Evolutionary conservation across 2,329 filamentous ascomycete species (phyloP).

Genomic region (Penicillium expansum): DNA sequence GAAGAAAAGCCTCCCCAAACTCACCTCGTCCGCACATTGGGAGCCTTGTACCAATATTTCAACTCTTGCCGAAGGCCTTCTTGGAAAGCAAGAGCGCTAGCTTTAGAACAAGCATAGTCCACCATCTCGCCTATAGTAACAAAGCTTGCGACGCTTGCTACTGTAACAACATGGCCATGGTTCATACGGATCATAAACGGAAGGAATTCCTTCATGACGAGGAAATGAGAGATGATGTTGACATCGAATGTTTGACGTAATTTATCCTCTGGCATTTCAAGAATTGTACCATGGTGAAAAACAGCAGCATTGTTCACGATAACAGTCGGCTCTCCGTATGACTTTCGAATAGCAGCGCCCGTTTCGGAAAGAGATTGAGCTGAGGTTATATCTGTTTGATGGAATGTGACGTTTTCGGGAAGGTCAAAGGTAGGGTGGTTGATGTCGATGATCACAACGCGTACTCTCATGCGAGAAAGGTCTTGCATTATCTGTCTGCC

Average conservation of each 20-base stretch:
- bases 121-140: slow-evolving; percentile 45
- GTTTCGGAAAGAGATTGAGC: slow-evolving; percentile 16
- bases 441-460: slow-evolving; percentile 15
- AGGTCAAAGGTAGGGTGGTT: slow-evolving; percentile 5
- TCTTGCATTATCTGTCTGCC: slow-evolving; percentile 22
- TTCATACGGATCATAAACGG: slow-evolving; percentile 47
- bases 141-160: slow-evolving; percentile 52
- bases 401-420: slow-evolving; percentile 18
- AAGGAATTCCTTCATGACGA: slow-evolving; percentile 47
- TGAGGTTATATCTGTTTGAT: slow-evolving; percentile 30
- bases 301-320: slow-evolving; percentile 50
- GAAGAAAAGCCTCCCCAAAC: not conserved
- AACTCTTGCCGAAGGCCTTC: slow-evolving; percentile 41
- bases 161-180: slow-evolving; percentile 54
- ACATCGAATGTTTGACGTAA: slow-evolving; percentile 49
- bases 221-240: slow-evolving; percentile 50
- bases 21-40: slow-evolving; percentile 29
- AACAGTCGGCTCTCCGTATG: slow-evolving; percentile 40
- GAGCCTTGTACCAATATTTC: slow-evolving; percentile 27
- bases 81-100: slow-evolving; percentile 49
- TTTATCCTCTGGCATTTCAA: slow-evolving; percentile 39
- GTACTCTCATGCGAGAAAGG: slow-evolving; percentile 6
- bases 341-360: slow-evolving; percentile 31
- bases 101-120: slow-evolving; percentile 51
- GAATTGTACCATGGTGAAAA: slow-evolving; percentile 41